These are phyloP conservation scores for Saksenaea oblongispora DNA, from an alignment of 371 early-diverging fungal species.

Conservation along the genomic window DNA sequence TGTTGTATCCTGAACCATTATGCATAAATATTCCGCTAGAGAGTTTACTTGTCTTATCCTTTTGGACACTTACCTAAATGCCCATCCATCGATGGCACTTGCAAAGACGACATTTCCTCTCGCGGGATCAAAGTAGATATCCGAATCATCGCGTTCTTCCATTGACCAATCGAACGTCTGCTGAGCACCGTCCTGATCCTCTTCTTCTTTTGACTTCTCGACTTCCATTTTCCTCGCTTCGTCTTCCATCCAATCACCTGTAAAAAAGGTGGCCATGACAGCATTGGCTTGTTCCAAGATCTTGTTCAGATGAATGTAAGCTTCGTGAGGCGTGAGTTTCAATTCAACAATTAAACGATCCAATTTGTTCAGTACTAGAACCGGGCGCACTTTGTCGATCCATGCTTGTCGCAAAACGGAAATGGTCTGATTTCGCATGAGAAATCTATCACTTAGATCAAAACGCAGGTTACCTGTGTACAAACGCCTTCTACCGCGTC, in stretches of 20 bases:
- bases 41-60: neutral
- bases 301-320: constrained; percentile 86
- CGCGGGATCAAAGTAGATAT: constrained; percentile 94
- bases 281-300: constrained; percentile 97
- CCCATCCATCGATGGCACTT: constrained; percentile 98
- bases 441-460: neutral
- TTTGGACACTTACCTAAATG: constrained; percentile 71
- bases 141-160: constrained; percentile 88
- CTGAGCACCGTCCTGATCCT: constrained; percentile 46
- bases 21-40: neutral
- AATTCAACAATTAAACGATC: constrained; percentile 96
- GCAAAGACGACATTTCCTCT: constrained; percentile 96
- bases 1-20: constrained; percentile 66
- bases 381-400: constrained; percentile 84
- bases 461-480: constrained; percentile 73
- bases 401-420: constrained; percentile 95
- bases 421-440: constrained; percentile 66
- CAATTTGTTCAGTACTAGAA: constrained; percentile 99
- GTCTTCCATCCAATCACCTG: constrained; percentile 85
- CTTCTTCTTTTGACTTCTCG: constrained; percentile 44
- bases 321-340: constrained; percentile 89
- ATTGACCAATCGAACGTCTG: constrained; percentile 77
- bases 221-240: constrained; percentile 78
- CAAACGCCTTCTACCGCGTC: constrained; percentile 99
- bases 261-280: constrained; percentile 91